These are phyloP conservation scores for Tetraselmis chui DNA, from an alignment of 139 green algal species.

Conservation along the genomic window DNA sequence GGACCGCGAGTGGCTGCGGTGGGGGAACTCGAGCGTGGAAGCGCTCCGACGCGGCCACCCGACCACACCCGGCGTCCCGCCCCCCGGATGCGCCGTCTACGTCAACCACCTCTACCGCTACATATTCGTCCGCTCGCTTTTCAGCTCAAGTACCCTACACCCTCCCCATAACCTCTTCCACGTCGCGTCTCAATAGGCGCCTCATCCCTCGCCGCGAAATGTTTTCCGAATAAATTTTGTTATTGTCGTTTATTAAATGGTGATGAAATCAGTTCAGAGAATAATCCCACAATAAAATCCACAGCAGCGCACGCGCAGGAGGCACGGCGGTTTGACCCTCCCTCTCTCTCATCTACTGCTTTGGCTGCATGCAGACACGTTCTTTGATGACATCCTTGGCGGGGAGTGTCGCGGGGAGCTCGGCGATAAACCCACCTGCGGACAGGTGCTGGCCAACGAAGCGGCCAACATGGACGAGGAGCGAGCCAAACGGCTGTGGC, in stretches of 20 bases:
- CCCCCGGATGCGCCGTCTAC: not conserved
- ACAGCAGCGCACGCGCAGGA: too few species aligned
- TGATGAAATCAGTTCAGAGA: too few species aligned
- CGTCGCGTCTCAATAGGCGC: too few species aligned
- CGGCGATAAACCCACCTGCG: not conserved
- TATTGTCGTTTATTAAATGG: too few species aligned
- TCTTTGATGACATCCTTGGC: not conserved
- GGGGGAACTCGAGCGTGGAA: not conserved
- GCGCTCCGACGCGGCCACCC: not conserved
- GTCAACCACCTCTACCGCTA: not conserved
- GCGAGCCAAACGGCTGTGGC: not conserved
- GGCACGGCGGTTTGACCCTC: too few species aligned
- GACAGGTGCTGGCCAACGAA: not conserved
- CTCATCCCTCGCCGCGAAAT: not conserved
- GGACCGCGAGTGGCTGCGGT: not conserved
- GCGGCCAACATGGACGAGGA: not conserved
- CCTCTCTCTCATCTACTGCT: too few species aligned
- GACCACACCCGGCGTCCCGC: not conserved
- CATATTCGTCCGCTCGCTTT: not conserved
- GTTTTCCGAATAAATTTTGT: too few species aligned
- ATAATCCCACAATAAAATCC: too few species aligned
- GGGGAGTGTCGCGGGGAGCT: not conserved
- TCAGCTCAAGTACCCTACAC: not conserved
- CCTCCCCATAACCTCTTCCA: not conserved
- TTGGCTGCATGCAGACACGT: too few species aligned